These are phyloP conservation scores for Lactarius vividus DNA, from an alignment of 768 basidiomycete species.

Conservation along the genomic window DNA sequence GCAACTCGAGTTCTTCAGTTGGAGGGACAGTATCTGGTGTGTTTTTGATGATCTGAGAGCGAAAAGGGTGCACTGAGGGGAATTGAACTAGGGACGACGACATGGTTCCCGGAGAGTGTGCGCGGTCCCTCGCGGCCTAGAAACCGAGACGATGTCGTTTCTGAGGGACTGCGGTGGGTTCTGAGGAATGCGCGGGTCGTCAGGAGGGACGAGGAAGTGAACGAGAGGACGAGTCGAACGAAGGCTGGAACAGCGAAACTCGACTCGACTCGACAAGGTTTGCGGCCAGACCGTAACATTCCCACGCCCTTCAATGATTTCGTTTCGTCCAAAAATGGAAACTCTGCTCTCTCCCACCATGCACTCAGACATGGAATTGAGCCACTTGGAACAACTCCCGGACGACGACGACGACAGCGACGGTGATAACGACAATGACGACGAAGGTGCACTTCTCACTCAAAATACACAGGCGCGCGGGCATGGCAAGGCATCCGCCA, in stretches of 20 bases:
- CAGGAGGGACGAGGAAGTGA: background rate
- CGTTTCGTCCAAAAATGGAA: slow-evolving; percentile 12
- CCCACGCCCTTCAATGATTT: slow-evolving; percentile 24
- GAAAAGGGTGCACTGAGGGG: slow-evolving; percentile 46
- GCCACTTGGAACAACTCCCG: slow-evolving; percentile 33
- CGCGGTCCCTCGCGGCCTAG: slow-evolving; percentile 14
- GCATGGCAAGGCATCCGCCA: slow-evolving; percentile 29
- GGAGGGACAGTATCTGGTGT: slow-evolving; percentile 65
- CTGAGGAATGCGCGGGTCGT: background rate
- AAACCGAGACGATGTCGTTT: slow-evolving; percentile 14
- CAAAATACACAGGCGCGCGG: slow-evolving; percentile 34
- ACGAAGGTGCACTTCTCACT: slow-evolving; percentile 48
- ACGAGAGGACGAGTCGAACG: background rate
- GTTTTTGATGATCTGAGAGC: slow-evolving; percentile 61
- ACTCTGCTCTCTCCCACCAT: background rate
- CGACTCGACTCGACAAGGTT: slow-evolving; percentile 27
- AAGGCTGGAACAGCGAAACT: slow-evolving; percentile 14
- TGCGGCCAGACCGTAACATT: slow-evolving; percentile 27
- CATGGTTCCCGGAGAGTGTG: slow-evolving; percentile 41
- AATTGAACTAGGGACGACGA: slow-evolving; percentile 57
- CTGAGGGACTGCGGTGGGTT: background rate
- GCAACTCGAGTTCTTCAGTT: slow-evolving; percentile 65
- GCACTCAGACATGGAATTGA: slow-evolving; percentile 36
- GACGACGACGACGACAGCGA: slow-evolving; percentile 24
- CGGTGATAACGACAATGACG: slow-evolving; percentile 28